Evolutionary conservation across 345 rosid genomes (phyloP).

Genomic region (Kernera saxatilis): DNA sequence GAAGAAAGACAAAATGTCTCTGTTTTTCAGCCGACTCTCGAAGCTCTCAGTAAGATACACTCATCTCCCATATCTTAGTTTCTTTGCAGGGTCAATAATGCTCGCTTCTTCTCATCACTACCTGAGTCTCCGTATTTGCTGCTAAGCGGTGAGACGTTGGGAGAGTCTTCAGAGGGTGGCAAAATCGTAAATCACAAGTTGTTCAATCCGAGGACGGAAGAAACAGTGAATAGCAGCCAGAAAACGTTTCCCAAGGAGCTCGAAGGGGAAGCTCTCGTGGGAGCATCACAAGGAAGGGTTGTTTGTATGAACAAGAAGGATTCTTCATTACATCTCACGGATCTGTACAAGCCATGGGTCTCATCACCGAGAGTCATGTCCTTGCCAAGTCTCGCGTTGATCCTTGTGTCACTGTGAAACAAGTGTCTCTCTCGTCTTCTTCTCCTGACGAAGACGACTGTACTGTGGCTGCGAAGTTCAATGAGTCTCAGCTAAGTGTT

Average conservation of each 20-base stretch:
- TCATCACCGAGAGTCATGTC: neutral
- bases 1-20: neutral
- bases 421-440: neutral
- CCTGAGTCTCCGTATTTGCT: neutral
- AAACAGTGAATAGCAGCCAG: neutral
- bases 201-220: neutral
- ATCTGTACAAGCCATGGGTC: neutral
- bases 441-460: neutral
- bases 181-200: neutral
- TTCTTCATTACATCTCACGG: neutral
- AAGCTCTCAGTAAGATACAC: neutral
- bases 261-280: neutral
- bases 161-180: neutral
- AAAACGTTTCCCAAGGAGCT: neutral
- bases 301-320: neutral
- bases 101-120: neutral
- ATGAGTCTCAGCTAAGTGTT: neutral
- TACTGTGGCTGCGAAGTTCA: constrained; percentile 5
- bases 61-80: neutral
- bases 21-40: neutral
- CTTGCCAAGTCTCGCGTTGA: neutral
- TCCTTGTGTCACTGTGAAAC: neutral
- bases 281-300: constrained; percentile 7
- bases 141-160: neutral
- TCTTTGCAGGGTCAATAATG: neutral